Conservation (phyloP, 306 rosid genomes). For the Ziziphus jujuba region DNA sequence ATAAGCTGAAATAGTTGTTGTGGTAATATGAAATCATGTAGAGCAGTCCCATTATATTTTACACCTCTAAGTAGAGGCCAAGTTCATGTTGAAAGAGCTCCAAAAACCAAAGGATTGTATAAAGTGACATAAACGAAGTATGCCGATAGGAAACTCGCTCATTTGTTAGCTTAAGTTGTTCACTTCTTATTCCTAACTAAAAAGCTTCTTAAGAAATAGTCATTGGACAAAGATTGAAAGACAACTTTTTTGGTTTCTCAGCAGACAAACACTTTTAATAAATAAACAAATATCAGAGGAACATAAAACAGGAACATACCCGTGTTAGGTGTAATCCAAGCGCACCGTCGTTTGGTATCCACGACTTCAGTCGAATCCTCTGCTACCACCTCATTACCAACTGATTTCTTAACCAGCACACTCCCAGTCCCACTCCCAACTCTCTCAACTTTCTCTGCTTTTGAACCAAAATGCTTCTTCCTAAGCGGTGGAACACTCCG, state of each 20-base stretch:
- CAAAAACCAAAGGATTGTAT: too few species aligned
- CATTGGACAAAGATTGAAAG: background rate
- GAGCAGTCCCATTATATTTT: too few species aligned
- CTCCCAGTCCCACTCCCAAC: background rate
- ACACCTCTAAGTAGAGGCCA: too few species aligned
- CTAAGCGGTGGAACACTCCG: slow-evolving; percentile 29
- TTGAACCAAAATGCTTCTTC: slow-evolving; percentile 42
- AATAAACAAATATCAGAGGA: slow-evolving; percentile 8
- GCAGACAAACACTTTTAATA: slow-evolving; percentile 9
- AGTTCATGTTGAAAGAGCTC: too few species aligned
- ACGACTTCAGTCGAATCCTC: slow-evolving; percentile 45
- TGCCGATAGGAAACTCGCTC: too few species aligned
- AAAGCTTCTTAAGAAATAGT: background rate
- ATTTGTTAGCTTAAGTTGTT: too few species aligned
- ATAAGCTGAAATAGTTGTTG: too few species aligned
- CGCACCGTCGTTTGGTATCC: slow-evolving; percentile 74
- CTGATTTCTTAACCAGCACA: slow-evolving; percentile 4
- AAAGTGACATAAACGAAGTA: too few species aligned
- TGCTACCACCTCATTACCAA: slow-evolving; percentile 28
- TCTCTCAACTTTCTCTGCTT: slow-evolving; percentile 23
- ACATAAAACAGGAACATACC: slow-evolving; percentile 38
- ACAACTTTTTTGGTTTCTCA: background rate
- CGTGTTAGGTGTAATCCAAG: slow-evolving; percentile 70
- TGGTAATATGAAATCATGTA: too few species aligned
- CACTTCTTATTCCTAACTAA: background rate